phyloP scores from a whole-genome alignment of 495 filamentous ascomycete genomes.

The Penicillium longicatenatum region DNA sequence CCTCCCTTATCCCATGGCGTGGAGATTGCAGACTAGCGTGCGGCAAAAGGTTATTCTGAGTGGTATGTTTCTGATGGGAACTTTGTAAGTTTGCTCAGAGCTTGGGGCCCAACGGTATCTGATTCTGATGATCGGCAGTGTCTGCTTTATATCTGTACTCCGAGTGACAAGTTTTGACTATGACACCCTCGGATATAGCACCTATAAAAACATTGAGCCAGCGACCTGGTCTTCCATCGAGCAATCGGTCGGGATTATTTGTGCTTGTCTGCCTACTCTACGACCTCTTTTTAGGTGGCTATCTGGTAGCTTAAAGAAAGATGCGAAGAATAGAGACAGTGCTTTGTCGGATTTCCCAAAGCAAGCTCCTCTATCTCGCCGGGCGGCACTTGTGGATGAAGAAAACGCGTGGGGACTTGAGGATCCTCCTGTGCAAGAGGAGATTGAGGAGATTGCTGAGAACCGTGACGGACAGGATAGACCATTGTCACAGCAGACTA shows the following conservation, averaged over 20 bases:
- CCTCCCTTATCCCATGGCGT: constrained; percentile 45
- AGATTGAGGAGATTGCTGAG: background rate
- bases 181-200: constrained; percentile 13
- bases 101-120: background rate
- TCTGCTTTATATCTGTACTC: constrained; percentile 30
- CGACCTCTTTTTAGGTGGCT: constrained; percentile 26
- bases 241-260: constrained; percentile 51
- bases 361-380: background rate
- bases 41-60: constrained; percentile 38
- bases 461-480: background rate
- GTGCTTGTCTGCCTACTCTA: constrained; percentile 51
- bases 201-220: constrained; percentile 26
- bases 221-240: constrained; percentile 55
- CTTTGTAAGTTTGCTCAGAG: constrained; percentile 27
- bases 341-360: background rate
- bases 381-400: constrained; percentile 6
- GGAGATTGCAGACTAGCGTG: constrained; percentile 31
- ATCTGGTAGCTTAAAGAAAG: constrained; percentile 10
- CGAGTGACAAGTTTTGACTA: constrained; percentile 18
- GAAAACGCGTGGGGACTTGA: background rate
- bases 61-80: constrained; percentile 36
- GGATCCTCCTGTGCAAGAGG: background rate
- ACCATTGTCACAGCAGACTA: background rate
- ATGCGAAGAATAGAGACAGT: background rate
- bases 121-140: constrained; percentile 22